Percentiles rank a stretch among this genome's conserved stretches.
Evolutionary conservation across 768 basidiomycete genomes (phyloP).

Genomic region (Trametes punicea): DNA sequence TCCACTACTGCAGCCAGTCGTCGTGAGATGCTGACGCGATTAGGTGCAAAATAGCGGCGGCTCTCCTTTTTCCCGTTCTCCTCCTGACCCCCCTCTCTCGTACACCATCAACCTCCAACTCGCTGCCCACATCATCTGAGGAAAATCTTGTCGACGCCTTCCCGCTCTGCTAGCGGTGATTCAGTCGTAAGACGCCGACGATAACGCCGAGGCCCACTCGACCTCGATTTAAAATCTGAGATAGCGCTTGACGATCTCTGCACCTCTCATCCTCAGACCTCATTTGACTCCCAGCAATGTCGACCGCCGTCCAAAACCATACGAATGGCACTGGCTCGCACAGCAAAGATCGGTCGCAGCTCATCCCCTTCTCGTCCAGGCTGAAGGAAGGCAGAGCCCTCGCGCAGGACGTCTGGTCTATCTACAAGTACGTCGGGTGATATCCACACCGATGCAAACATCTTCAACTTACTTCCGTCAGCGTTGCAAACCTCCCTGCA

Average conservation of each 20-base stretch:
- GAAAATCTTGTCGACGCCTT: too few species aligned
- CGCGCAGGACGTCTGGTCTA: constrained; percentile 86
- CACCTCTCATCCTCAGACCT: too few species aligned
- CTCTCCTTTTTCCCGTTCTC: neutral
- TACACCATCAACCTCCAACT: too few species aligned
- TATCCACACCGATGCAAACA: neutral
- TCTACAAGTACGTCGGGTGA: constrained; percentile 64
- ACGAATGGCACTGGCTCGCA: constrained; percentile 21
- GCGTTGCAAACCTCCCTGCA: constrained; percentile 80
- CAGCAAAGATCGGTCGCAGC: constrained; percentile 26
- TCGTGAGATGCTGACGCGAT: constrained; percentile 15
- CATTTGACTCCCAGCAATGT: neutral
- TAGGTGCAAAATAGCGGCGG: neutral
- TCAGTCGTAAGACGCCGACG: too few species aligned
- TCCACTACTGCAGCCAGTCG: too few species aligned
- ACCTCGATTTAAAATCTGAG: too few species aligned
- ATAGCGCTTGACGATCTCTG: too few species aligned
- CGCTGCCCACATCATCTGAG: too few species aligned
- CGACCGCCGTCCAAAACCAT: neutral
- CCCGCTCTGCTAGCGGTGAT: too few species aligned
- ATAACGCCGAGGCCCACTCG: too few species aligned
- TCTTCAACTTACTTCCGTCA: constrained; percentile 29
- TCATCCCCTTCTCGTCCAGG: constrained; percentile 69
- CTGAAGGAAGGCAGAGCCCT: constrained; percentile 73
- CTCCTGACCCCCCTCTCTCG: neutral